phyloP scores from a whole-genome alignment of 2,329 filamentous ascomycete genomes.

The Stenocarpella maydis region DNA sequence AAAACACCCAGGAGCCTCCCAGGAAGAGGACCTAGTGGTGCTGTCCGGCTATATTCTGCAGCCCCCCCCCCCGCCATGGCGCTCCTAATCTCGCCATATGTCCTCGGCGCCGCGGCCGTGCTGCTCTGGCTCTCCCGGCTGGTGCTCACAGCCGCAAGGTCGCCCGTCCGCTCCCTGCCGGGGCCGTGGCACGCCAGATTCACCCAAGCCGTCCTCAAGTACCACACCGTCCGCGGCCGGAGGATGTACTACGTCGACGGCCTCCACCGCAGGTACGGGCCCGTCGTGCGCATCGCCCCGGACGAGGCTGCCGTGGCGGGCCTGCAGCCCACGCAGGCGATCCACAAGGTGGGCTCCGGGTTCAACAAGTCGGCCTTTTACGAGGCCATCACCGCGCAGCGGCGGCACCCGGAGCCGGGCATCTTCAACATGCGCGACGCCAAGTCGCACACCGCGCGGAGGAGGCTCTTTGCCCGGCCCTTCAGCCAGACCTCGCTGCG shows the following conservation, averaged over 20 bases:
- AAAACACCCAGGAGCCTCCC: neutral
- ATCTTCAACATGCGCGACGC: constrained; percentile 29
- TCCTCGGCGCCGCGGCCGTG: neutral
- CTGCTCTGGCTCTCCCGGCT: constrained; percentile 7
- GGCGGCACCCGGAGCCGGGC: neutral
- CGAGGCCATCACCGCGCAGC: constrained; percentile 4
- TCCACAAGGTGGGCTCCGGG: constrained; percentile 29
- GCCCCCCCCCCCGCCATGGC: neutral
- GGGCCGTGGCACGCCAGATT: constrained; percentile 33
- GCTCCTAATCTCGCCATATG: neutral
- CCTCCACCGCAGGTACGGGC: constrained; percentile 32
- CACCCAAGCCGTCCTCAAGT: constrained; percentile 29
- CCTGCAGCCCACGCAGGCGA: constrained; percentile 12
- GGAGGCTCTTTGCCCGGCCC: constrained; percentile 28
- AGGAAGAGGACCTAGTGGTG: too few relatives aligned
- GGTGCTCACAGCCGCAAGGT: constrained; percentile 26
- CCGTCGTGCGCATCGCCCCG: constrained; percentile 31
- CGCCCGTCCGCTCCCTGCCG: constrained; percentile 32
- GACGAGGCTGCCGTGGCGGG: constrained; percentile 27
- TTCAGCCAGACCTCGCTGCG: constrained; percentile 32
- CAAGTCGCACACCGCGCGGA: constrained; percentile 25
- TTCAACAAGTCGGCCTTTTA: constrained; percentile 33
- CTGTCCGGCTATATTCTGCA: neutral
- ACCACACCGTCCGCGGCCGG: constrained; percentile 14
- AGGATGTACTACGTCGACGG: constrained; percentile 31